Conservation (phyloP, 1,284 basidiomycete genomes). For the Malassezia sp. region DNA sequence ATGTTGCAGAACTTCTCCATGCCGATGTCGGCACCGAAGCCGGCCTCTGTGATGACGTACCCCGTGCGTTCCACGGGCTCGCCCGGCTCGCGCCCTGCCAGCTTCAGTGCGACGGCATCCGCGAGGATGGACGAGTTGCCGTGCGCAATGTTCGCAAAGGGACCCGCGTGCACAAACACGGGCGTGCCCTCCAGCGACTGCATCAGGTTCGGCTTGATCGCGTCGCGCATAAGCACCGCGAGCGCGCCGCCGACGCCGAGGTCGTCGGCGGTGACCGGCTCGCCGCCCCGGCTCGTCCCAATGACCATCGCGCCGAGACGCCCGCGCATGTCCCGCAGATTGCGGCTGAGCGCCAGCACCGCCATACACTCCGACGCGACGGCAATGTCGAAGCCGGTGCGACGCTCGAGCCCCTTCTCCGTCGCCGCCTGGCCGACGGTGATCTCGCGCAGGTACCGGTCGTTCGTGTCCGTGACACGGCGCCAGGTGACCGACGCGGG, state of each 20-base stretch:
- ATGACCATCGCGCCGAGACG: slow-evolving; percentile 88
- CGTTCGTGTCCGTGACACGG: slow-evolving; percentile 91
- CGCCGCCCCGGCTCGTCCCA: slow-evolving; percentile 80
- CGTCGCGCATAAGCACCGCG: slow-evolving; percentile 95
- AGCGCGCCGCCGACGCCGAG: slow-evolving; percentile 90
- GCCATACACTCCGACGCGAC: slow-evolving; percentile 98
- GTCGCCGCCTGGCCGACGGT: slow-evolving; percentile 80
- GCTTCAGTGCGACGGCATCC: slow-evolving; percentile 87
- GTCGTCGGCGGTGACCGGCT: slow-evolving; percentile 90
- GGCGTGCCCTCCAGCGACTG: slow-evolving; percentile 96
- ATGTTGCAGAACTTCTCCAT: slow-evolving; percentile 89
- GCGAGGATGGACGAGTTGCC: slow-evolving; percentile 98
- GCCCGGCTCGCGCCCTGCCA: slow-evolving; percentile 88
- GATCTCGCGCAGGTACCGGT: slow-evolving; percentile 89
- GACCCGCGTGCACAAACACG: slow-evolving; percentile 96
- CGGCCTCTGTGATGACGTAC: slow-evolving; percentile 95
- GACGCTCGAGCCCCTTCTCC: slow-evolving; percentile 77
- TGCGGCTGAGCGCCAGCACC: slow-evolving; percentile 79
- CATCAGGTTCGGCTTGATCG: slow-evolving; percentile 98
- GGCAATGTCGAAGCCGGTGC: slow-evolving; percentile 88
- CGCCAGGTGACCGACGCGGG: slow-evolving; percentile 87
- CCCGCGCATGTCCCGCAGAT: slow-evolving; percentile 81
- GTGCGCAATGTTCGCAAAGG: slow-evolving; percentile 98
- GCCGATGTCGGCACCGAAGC: slow-evolving; percentile 95
- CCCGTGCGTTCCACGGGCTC: slow-evolving; percentile 69